Evolutionary conservation across 805 yeast species (phyloP), one percentile per base, ranked within the genome.

Genomic region (Candida boleticola): DNA sequence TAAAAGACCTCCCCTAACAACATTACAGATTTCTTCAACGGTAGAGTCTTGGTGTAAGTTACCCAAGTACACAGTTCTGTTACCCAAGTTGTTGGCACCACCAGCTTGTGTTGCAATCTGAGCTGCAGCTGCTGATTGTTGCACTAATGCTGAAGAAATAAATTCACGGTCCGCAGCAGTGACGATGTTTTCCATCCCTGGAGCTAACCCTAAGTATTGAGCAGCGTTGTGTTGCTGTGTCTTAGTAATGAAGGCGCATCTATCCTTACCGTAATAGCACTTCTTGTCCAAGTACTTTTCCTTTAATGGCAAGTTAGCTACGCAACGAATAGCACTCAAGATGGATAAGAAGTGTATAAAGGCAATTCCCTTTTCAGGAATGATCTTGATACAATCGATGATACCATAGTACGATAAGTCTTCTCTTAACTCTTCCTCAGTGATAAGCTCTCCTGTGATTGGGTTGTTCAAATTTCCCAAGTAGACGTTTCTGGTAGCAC

Each of bases 171-270:
- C 83, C 6, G 86, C 84, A 42, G 81, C 82, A 44, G 88, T 83
- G 21, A 85, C 80, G 43, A 85, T 69, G 55, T 85, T 87, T 55
- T 86, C 95, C 76, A 83, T 79, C 22, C 95, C 93, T 16, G 96
- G 95, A 34, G 93, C 88, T 46, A 89, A 73, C 1, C 97, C 97
- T 42, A 92, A 68, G 59, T 89, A 92, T 61, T 90, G 96, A 3
- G 97, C 96, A 16, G 97, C 98, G 60, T 92, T 89, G 59, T 90
- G 97, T 65, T 89, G 96, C 64, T 93, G 97, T 14, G 97, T 86
- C 61, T 88, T 89, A 20, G 97, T 89, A 35, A 92, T 87, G 55
- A 89, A 89, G 2, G 97, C 96, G 69, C 93, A 87, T 64, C 98
- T 76, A 64, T 92, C 98, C 61, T 89, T 90, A 46, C 97, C 98